A percentile compares a stretch with the other conserved stretches of the same genome.
These are phyloP conservation scores for Eutypella sp. DNA, from an alignment of 2,329 filamentous ascomycete genomes.

Conservation along the genomic window DNA sequence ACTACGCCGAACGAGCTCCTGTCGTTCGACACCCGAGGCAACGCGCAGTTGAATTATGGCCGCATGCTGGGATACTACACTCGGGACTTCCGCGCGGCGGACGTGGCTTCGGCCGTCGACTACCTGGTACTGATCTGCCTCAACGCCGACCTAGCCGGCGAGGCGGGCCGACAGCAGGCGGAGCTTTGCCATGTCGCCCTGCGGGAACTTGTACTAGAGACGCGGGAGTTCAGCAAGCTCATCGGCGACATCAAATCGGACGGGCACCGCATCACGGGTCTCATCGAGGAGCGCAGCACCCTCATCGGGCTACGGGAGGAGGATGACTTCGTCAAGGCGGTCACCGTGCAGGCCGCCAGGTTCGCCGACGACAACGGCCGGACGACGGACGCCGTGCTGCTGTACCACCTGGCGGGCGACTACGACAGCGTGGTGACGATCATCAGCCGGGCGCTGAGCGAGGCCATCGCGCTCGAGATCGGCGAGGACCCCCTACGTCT, in stretches of 20 bases:
- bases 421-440: slow-evolving; percentile 92
- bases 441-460: slow-evolving; percentile 83
- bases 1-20: slow-evolving; percentile 66
- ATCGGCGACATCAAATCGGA: slow-evolving; percentile 87
- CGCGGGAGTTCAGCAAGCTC: slow-evolving; percentile 88
- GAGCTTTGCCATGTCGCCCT: slow-evolving; percentile 87
- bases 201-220: slow-evolving; percentile 92
- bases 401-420: slow-evolving; percentile 92
- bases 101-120: slow-evolving; percentile 85
- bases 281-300: slow-evolving; percentile 78
- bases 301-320: slow-evolving; percentile 78
- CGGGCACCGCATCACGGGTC: slow-evolving; percentile 77
- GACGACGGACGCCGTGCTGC: slow-evolving; percentile 85
- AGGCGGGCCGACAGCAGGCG: slow-evolving; percentile 70
- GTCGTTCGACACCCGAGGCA: slow-evolving; percentile 60
- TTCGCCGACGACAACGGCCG: slow-evolving; percentile 93
- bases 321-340: slow-evolving; percentile 81
- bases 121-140: slow-evolving; percentile 90
- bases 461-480: slow-evolving; percentile 81
- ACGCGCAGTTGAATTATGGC: slow-evolving; percentile 88
- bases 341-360: slow-evolving; percentile 86
- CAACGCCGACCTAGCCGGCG: slow-evolving; percentile 74
- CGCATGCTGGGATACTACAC: slow-evolving; percentile 94
- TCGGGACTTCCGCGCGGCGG: slow-evolving; percentile 85
- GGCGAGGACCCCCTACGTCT: slow-evolving; percentile 75